Evolutionary conservation across 2,329 filamentous ascomycete genomes (phyloP), one percentile per base, ranked within the genome.

Genomic region (Cyanodermella asteris): DNA sequence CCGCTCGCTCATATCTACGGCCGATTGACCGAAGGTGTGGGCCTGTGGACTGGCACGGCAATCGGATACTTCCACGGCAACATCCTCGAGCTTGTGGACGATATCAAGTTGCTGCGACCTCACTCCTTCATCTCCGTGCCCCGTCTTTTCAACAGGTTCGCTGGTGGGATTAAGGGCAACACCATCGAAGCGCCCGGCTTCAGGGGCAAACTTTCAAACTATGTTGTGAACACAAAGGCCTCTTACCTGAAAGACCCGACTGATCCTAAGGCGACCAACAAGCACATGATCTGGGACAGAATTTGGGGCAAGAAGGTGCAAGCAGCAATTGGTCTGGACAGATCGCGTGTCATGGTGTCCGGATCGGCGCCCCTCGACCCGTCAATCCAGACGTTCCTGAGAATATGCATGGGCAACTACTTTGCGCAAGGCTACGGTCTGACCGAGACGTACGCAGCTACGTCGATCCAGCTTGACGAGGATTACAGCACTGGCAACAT

Each of bases 21-120:
- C 35, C 73, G 87, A 28, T 59, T 93, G 36, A 58, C 71, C 20
- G 87, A 97, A 45, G 75, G 90, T 45, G 56, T 59, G 4, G 64
- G 67, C 9, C 56, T 93, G 10, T 66, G 73, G 39, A 60, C 65
- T 26, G 82, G 80, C 27, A 66, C 65, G 17, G 55, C 66, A 6
- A 70, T 93, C 38, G 87, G 84, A 8, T 97, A 84, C 49, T 97
- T 93, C 63, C 78, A 87, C 38, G 87, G 87, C 27, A 80, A 93
- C 42, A 72, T 93, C 33, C 44, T 75, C 8, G 75, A 76, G 34
- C 56, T 97, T 11, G 70, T 90, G 1, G 87, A 97, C 30, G 87
- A 97, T 43, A 51, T 97, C 52, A 91, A 94, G 56, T 47, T 80
- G 19, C 59, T 97, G 28, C 67, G 70, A 30, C 87, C 87, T 0